Percentiles rank a stretch among this genome's conserved stretches.
Evolutionary conservation across 208 protist genomes (phyloP).

Genomic region (Herpetomonas muscarum): DNA sequence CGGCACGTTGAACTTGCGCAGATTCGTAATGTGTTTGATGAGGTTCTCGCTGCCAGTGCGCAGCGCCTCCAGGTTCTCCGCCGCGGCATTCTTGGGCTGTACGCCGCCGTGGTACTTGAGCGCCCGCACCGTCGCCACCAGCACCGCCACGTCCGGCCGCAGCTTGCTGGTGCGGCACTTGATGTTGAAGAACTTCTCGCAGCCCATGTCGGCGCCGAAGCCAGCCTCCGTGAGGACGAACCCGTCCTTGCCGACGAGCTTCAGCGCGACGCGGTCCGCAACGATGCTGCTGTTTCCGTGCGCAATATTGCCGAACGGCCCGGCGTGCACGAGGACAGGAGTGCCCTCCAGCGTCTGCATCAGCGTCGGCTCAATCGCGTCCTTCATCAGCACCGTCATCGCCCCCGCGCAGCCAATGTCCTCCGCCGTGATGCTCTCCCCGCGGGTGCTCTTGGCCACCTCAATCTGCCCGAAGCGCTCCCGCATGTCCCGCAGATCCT

Average conservation of each 20-base stretch:
- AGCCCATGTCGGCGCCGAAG: constrained; percentile 94
- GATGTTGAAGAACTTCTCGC: constrained; percentile 99
- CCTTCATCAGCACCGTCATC: constrained; percentile 96
- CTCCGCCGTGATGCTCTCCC: constrained; percentile 87
- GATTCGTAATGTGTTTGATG: constrained; percentile 92
- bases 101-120: constrained; percentile 97
- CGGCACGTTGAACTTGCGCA: constrained; percentile 94
- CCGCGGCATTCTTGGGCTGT: constrained; percentile 54
- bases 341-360: constrained; percentile 98
- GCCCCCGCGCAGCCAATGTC: constrained; percentile 91
- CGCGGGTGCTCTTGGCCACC: constrained; percentile 68
- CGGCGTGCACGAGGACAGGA: constrained; percentile 96
- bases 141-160: constrained; percentile 91
- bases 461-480: constrained; percentile 80
- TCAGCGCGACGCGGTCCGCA: constrained; percentile 94
- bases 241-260: constrained; percentile 93
- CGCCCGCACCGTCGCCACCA: constrained; percentile 95
- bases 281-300: constrained; percentile 98
- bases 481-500: constrained; percentile 93
- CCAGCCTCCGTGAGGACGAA: constrained; percentile 97
- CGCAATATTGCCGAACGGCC: constrained; percentile 99
- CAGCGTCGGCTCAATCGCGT: constrained; percentile 94
- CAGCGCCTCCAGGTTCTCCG: constrained; percentile 91
- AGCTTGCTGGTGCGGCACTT: constrained; percentile 95
- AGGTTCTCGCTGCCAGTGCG: constrained; percentile 88